Conservation (phyloP, 2,329 filamentous ascomycete genomes). For the Sarocladium kiliense region DNA sequence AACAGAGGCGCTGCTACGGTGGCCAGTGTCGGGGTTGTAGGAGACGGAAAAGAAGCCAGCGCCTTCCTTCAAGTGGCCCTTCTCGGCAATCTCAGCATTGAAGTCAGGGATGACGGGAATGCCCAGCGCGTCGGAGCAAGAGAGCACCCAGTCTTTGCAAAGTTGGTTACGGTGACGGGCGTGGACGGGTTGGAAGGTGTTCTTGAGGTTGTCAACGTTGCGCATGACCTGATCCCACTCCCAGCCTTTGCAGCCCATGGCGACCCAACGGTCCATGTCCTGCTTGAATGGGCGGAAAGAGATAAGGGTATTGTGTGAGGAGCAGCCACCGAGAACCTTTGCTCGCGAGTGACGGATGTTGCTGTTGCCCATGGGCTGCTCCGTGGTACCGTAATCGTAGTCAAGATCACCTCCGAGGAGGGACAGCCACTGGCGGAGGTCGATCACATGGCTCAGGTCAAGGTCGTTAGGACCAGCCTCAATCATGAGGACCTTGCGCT, state of each 20-base stretch:
- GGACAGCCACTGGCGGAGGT: constrained; percentile 81
- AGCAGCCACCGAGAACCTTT: constrained; percentile 89
- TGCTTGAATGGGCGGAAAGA: constrained; percentile 89
- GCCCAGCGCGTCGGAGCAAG: constrained; percentile 71
- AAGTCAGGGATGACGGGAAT: constrained; percentile 83
- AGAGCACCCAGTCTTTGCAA: constrained; percentile 82
- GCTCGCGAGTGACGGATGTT: constrained; percentile 88
- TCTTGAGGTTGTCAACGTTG: constrained; percentile 76
- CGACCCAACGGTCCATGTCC: constrained; percentile 80
- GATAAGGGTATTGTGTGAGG: constrained; percentile 90
- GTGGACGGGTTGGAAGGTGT: constrained; percentile 87
- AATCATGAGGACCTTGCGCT: constrained; percentile 76
- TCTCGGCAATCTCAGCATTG: constrained; percentile 74
- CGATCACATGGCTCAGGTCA: constrained; percentile 79
- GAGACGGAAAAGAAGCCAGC: constrained; percentile 89
- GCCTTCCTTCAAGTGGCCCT: constrained; percentile 66
- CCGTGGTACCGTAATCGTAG: constrained; percentile 84
- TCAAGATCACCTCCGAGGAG: constrained; percentile 83
- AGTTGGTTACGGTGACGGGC: constrained; percentile 82
- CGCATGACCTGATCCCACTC: constrained; percentile 80
- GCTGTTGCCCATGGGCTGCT: constrained; percentile 89
- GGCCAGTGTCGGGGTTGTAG: constrained; percentile 85
- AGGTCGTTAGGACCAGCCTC: constrained; percentile 88
- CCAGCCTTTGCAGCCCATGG: constrained; percentile 78
- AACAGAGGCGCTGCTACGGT: constrained; percentile 79